Evolutionary conservation across 805 yeast genomes (phyloP).

Genomic region (Candida nanaspora): DNA sequence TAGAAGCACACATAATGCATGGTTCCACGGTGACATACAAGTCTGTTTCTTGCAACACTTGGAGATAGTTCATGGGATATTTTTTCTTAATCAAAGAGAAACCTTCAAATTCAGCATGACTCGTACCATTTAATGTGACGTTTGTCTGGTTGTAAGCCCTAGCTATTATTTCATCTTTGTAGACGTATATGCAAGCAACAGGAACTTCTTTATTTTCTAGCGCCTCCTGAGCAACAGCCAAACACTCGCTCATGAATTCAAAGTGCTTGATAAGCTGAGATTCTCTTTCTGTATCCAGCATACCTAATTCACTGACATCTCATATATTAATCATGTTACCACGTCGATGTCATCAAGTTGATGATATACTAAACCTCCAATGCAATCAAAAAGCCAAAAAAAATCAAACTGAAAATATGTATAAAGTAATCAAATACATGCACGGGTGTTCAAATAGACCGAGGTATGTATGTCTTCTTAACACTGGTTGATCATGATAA

Average conservation of each 20-base stretch:
- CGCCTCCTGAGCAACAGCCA: conserved; percentile 56
- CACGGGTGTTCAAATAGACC: too few species aligned
- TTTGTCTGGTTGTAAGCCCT: conserved; percentile 85
- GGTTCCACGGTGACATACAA: conserved; percentile 96
- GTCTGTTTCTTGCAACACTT: conserved; percentile 47
- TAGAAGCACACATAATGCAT: conserved; percentile 96
- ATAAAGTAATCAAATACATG: too few species aligned
- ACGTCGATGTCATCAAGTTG: too few species aligned
- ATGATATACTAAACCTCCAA: too few species aligned
- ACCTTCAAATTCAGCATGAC: conserved; percentile 90
- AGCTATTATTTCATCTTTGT: conserved; percentile 47
- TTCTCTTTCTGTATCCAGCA: not conserved
- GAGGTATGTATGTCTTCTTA: too few species aligned
- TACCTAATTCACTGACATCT: not conserved
- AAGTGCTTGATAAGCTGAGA: conserved; percentile 12
- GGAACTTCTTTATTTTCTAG: conserved; percentile 70
- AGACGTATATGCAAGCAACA: conserved; percentile 70
- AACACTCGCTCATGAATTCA: conserved; percentile 43
- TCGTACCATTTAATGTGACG: conserved; percentile 73
- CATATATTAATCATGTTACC: too few species aligned
- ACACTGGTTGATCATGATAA: too few species aligned
- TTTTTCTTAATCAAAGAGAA: conserved; percentile 43
- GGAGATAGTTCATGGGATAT: conserved; percentile 18
- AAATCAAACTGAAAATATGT: too few species aligned
- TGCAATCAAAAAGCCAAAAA: too few species aligned